Evolutionary conservation across 768 basidiomycete genomes (phyloP), one percentile per base, ranked within the genome.

Genomic region (Mycena chlorophos): DNA sequence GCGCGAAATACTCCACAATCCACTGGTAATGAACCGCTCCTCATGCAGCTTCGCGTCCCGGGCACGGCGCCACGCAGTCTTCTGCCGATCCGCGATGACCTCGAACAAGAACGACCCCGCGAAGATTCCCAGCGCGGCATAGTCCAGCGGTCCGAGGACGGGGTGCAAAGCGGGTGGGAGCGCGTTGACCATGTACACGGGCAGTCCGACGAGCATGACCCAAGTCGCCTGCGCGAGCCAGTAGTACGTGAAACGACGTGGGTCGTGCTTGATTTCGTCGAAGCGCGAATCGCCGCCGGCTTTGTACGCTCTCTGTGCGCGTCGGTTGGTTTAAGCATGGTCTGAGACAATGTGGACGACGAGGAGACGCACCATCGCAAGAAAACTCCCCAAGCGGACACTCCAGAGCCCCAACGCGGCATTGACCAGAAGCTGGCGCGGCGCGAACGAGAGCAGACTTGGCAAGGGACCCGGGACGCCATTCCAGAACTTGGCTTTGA

Each of bases 151-250:
- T 2, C 78, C 76, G 19, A 90, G 73, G 20, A 77, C 69, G 4
- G 84, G 79, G 53, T 85, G 83, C 10, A 72, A 66, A 6, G 66
- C 55, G 1, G 76, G 64, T 0, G 87, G 85, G 5, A 86, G 66
- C 3, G 75, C 67, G 64, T 89, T 89, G 56, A 77, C 78, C 30
- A 88, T 66, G 61, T 83, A 89, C 10, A 89, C 82, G 3, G 88
- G 88, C 13, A 91, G 74, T 17, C 87, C 86, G 47, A 88, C 83
- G 10, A 86, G 61, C 22, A 82, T 70, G 37, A 89, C 79, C 88
- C 88, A 89, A 2, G 81, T 82, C 0, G 85, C 84, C 75, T 84
- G 83, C 3, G 76, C 79, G 53, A 85, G 73, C 88, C 87, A 91
- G 53, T 75, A 84, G 20, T 62, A 71, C 1, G 83, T 72, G 64